Conservation (phyloP, 768 basidiomycete genomes). For the Chiua virens region DNA sequence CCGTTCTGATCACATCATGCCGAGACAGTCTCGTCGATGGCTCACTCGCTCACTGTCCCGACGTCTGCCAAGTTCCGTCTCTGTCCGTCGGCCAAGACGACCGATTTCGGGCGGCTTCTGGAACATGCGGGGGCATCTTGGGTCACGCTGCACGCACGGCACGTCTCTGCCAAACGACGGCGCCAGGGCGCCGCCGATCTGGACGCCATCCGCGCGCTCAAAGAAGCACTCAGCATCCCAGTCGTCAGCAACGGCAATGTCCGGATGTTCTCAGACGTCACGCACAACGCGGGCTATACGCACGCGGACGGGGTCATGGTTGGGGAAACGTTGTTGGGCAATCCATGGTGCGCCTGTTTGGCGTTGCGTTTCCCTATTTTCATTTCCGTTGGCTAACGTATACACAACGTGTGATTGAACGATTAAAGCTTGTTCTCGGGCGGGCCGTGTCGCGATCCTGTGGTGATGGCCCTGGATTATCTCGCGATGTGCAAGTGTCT, state of each 20-base stretch:
- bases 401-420: neutral
- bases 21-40: slow-evolving; percentile 60
- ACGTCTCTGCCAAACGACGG: slow-evolving; percentile 66
- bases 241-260: slow-evolving; percentile 84
- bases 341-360: slow-evolving; percentile 55
- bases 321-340: slow-evolving; percentile 71
- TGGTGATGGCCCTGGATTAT: slow-evolving; percentile 69
- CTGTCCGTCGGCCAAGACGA: slow-evolving; percentile 53
- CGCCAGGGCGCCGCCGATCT: slow-evolving; percentile 74
- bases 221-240: slow-evolving; percentile 50
- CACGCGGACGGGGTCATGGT: slow-evolving; percentile 79
- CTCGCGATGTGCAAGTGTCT: slow-evolving; percentile 56
- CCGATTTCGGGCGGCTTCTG: slow-evolving; percentile 54
- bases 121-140: slow-evolving; percentile 69
- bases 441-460: slow-evolving; percentile 55
- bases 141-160: slow-evolving; percentile 73
- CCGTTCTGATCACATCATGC: neutral
- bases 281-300: slow-evolving; percentile 52
- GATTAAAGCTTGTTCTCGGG: slow-evolving; percentile 54
- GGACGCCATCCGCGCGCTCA: slow-evolving; percentile 54
- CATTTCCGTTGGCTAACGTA: too few species aligned
- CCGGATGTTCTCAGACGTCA: slow-evolving; percentile 54
- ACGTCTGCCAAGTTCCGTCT: slow-evolving; percentile 63
- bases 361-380: too few species aligned
- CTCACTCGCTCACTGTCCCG: slow-evolving; percentile 61